Evolutionary conservation across 768 basidiomycete genomes (phyloP), one percentile per base, ranked within the genome.

Genomic region (Epithele typhae): DNA sequence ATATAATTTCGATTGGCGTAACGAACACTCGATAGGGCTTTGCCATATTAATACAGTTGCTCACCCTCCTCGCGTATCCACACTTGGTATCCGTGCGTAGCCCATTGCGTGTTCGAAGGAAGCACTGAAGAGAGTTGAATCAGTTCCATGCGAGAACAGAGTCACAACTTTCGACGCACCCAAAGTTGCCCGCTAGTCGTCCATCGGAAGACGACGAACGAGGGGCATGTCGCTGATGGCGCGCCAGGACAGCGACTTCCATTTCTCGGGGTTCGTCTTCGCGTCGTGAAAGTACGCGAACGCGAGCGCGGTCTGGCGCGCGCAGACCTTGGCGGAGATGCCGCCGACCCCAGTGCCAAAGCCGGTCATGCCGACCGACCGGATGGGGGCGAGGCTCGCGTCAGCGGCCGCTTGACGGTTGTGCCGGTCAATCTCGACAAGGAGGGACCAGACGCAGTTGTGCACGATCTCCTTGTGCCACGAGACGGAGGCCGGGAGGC

Each of bases 231-330:
- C n/a, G 10, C 25, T 5, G 25, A 45, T 45, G 44, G 45, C 49
- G 18, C 10, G 15, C 49, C 49, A 51, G 11, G 23, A 18, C 23
- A 51, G 33, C 25, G 49, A 24, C n/a, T 30, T 15, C 49, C 49
- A 51, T 34, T 51, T 51, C 18, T 46, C 32, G 17, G 43, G 43
- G 5, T 45, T 27, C 17, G 21, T 22, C 24, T 22, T 37, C 17
- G 47, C 55, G n/a, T 59, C 48, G 19, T 37, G 22, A 27, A 55
- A 60, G 37, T 60, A 53, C 40, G 50, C 50, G 22, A 57, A 38
- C 8, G 59, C 56, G 3, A 56, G 43, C 14, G 52, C 53, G 52
- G 57, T 60, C 52, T 60, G 59, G 11, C 47, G 48, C 45, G 56
- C 59, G 37, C 56, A 57, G 19, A 43, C 46, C 12, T 48, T 40